Evolutionary conservation across 345 rosid species (phyloP).

Genomic region (Viola odorata): DNA sequence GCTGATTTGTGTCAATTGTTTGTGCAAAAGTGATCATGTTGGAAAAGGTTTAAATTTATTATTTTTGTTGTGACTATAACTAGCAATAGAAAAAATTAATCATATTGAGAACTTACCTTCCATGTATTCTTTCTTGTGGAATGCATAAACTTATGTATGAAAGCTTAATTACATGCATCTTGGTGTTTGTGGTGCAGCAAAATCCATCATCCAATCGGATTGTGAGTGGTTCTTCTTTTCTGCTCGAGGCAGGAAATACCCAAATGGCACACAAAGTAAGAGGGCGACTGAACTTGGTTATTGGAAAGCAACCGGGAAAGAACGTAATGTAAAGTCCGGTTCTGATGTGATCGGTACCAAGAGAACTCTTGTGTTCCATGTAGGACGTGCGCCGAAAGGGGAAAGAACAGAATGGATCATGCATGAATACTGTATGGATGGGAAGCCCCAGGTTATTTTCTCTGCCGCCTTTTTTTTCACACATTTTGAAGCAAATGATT

Average conservation of each 20-base stretch:
- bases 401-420: constrained; percentile 95
- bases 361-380: constrained; percentile 87
- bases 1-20: too few relatives aligned
- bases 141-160: too few relatives aligned
- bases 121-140: too few relatives aligned
- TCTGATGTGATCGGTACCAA: constrained; percentile 60
- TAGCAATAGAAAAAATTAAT: too few relatives aligned
- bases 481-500: too few relatives aligned
- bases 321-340: constrained; percentile 61
- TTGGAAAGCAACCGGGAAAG: constrained; percentile 96
- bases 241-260: constrained; percentile 83
- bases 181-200: constrained; percentile 29
- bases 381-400: constrained; percentile 85
- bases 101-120: too few relatives aligned
- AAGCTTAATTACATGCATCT: too few relatives aligned
- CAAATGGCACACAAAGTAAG: constrained; percentile 71
- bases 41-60: too few relatives aligned
- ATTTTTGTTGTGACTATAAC: too few relatives aligned
- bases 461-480: neutral
- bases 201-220: constrained; percentile 57
- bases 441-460: constrained; percentile 48
- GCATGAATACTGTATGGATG: constrained; percentile 74
- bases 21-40: too few relatives aligned
- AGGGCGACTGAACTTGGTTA: constrained; percentile 80
- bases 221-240: constrained; percentile 90